phyloP scores from a whole-genome alignment of 2,329 filamentous ascomycete species.

The Paraphoma sp. region DNA sequence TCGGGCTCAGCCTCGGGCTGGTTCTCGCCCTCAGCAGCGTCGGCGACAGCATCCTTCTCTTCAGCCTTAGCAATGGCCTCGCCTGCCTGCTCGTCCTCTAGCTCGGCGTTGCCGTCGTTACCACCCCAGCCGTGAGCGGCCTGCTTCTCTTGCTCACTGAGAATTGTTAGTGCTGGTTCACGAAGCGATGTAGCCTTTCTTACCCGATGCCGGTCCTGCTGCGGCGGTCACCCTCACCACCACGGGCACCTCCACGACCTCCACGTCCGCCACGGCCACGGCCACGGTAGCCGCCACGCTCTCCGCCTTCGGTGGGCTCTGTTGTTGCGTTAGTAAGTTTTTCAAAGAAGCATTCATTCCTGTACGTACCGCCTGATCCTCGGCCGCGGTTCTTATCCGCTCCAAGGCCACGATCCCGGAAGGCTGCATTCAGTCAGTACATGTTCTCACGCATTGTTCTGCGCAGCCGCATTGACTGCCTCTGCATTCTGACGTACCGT shows the following conservation, averaged over 20 bases:
- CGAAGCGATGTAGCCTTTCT: slow-evolving; percentile 29
- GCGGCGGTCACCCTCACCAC: slow-evolving; percentile 66
- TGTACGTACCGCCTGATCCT: slow-evolving; percentile 45
- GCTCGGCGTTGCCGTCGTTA: slow-evolving; percentile 80
- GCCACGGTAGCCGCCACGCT: slow-evolving; percentile 46
- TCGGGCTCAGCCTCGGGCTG: slow-evolving; percentile 65
- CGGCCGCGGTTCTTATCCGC: slow-evolving; percentile 82
- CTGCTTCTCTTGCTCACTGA: slow-evolving; percentile 83
- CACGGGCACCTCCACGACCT: slow-evolving; percentile 56
- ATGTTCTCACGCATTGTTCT: background rate
- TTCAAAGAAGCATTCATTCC: background rate
- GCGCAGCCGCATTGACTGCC: background rate
- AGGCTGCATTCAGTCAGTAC: slow-evolving; percentile 64
- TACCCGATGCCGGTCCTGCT: slow-evolving; percentile 67
- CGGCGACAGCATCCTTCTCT: slow-evolving; percentile 67
- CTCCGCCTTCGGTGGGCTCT: slow-evolving; percentile 27
- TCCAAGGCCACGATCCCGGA: slow-evolving; percentile 87
- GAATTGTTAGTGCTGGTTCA: slow-evolving; percentile 19
- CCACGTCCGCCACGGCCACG: slow-evolving; percentile 55
- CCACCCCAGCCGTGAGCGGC: slow-evolving; percentile 89
- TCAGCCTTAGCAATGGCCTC: slow-evolving; percentile 88
- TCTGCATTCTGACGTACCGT: slow-evolving; percentile 68
- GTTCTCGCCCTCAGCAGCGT: slow-evolving; percentile 49
- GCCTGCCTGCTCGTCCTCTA: slow-evolving; percentile 89
- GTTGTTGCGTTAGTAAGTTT: slow-evolving; percentile 11